These are phyloP conservation scores for Penicillium rolfsii DNA, from an alignment of 2,329 filamentous ascomycete species.

Conservation along the genomic window DNA sequence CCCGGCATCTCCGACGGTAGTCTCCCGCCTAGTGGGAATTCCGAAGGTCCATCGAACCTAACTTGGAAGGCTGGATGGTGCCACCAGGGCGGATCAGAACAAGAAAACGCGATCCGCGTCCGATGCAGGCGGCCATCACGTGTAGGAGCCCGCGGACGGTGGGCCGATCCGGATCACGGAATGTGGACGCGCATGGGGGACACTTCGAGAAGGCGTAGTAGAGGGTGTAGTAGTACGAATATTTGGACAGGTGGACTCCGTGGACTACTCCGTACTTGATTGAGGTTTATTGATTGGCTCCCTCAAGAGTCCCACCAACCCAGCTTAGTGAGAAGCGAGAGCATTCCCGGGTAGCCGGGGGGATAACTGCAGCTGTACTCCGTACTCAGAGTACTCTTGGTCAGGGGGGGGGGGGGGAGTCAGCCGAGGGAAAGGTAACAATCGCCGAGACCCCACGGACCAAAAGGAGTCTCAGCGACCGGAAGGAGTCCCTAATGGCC, in stretches of 20 bases:
- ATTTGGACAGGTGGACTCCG: background rate
- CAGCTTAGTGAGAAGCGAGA: background rate
- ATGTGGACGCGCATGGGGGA: constrained; percentile 17
- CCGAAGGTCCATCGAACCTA: background rate
- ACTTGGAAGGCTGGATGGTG: constrained; percentile 7
- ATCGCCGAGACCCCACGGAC: background rate
- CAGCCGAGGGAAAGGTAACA: background rate
- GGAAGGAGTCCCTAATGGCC: constrained; percentile 1
- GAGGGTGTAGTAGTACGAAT: background rate
- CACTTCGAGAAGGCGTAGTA: background rate
- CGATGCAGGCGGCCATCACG: constrained; percentile 7
- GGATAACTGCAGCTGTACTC: background rate
- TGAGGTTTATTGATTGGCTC: background rate
- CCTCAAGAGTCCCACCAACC: background rate
- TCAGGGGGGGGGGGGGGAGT: background rate
- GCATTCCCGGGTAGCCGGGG: background rate
- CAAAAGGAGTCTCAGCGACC: background rate
- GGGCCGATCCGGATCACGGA: constrained; percentile 18
- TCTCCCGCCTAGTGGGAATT: background rate
- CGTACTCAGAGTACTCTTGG: no score
- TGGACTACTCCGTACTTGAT: background rate
- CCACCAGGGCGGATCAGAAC: background rate
- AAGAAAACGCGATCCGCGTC: constrained; percentile 1
- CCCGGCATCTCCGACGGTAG: constrained; percentile 11
- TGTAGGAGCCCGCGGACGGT: constrained; percentile 11